Base-by-base conservation (phyloP, 352 stramenopile genomes). In the Pythium volutum region DNA sequence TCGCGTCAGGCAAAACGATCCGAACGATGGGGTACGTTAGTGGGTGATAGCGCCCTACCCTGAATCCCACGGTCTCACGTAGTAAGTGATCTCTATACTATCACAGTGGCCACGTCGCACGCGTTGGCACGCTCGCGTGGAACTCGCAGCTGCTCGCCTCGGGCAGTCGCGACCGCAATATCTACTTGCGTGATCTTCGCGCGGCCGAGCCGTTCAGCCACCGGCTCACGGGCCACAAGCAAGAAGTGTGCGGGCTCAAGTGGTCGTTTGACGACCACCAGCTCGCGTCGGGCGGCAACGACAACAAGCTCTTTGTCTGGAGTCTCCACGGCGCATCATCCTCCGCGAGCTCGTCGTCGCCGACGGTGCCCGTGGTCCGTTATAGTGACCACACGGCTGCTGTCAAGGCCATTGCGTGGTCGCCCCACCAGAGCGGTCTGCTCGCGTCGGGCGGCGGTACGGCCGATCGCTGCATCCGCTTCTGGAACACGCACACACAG, bases 291-390 rank as follows among this genome's bases (percentile, higher is more conserved):
- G 97, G 97, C 49, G 96, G 96, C 22, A 99, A 99, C 72, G 97
- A 99, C 80, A 99, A 99, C 81, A 98, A 98, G 72, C 75, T 99
- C 22, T 88, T 97, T 57, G 91, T 99, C n/a, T 98, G 96, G 89
- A 96, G 96, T 70, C 81, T 93, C 51, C 85, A 78, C 49, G 70
- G 64, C 2, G 71, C 77, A 27, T 80, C 70, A 0, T 79, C 74
- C 3, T 15, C 8, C 31, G 31, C 31, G n/a, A n/a, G n/a, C n/a
- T n/a, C n/a, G n/a, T n/a, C n/a, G 1, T 36, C 31, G 31, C 31
- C 31, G 8, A 11, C 74, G 34, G 67, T 81, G 47, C 94, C 95
- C 0, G 60, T 98, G 23, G 81, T 96, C 25, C 77, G 84, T 15
- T 99, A 99, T 70, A 87, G 80, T 42, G 96, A 98, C 57, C 97